These are phyloP conservation scores for Cyclocybe cylindracea DNA, from an alignment of 768 basidiomycete genomes.

Conservation along the genomic window DNA sequence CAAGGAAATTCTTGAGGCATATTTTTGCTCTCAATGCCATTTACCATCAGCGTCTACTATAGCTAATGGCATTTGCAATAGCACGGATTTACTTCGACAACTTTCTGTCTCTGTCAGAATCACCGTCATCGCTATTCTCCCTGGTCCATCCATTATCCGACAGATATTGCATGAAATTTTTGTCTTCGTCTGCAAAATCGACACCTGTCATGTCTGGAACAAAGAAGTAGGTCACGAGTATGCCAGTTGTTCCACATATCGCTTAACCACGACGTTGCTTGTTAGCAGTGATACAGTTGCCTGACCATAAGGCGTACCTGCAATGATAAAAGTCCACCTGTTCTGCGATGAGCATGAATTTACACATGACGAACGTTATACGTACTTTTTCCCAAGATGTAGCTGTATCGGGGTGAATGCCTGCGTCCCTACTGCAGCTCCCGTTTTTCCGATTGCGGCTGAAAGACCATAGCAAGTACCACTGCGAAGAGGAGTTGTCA, in stretches of 20 bases:
- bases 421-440: conserved; percentile 73
- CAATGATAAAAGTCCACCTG: conserved; percentile 68
- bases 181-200: conserved; percentile 68
- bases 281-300: too few species aligned
- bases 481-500: conserved; percentile 18
- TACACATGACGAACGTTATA: background rate
- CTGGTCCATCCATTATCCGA: conserved; percentile 67
- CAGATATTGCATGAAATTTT: conserved; percentile 60
- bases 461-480: conserved; percentile 73
- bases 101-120: conserved; percentile 11
- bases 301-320: conserved; percentile 10
- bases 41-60: too few species aligned
- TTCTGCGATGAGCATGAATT: too few species aligned
- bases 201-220: conserved; percentile 68
- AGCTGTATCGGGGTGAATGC: conserved; percentile 69
- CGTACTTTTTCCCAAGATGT: conserved; percentile 64
- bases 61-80: background rate
- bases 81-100: background rate
- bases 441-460: conserved; percentile 69
- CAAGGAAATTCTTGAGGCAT: too few species aligned
- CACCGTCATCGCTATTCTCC: conserved; percentile 57
- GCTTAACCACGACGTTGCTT: conserved; percentile 30
- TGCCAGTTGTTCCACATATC: conserved; percentile 64
- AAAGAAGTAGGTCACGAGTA: conserved; percentile 67
- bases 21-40: too few species aligned